Conservation (phyloP, 495 filamentous ascomycete species). For the Paragyromitra xinjiangensis region DNA sequence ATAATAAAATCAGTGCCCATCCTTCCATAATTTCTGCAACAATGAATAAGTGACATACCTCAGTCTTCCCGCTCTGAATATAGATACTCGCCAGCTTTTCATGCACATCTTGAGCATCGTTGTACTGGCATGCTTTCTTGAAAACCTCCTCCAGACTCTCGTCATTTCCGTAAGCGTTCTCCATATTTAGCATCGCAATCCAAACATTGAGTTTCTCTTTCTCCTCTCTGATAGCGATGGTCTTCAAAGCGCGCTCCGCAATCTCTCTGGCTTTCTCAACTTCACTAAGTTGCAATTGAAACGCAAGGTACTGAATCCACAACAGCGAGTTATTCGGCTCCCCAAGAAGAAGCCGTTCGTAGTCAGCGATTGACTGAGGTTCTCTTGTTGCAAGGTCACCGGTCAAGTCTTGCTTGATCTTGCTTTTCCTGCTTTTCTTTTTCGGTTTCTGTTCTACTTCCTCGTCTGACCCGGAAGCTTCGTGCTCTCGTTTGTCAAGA, state of each 20-base stretch:
- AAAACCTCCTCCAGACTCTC: constrained; percentile 88
- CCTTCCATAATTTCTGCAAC: constrained; percentile 16
- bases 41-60: constrained; percentile 60
- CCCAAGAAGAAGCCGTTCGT: constrained; percentile 89
- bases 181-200: constrained; percentile 91
- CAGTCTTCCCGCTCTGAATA: constrained; percentile 84
- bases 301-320: constrained; percentile 97
- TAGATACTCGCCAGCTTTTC: constrained; percentile 91
- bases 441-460: constrained; percentile 61
- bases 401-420: constrained; percentile 85
- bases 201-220: constrained; percentile 93
- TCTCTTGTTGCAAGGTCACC: constrained; percentile 87
- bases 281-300: constrained; percentile 91
- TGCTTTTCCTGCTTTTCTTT: constrained; percentile 79
- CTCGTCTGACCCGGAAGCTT: constrained; percentile 62
- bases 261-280: constrained; percentile 83
- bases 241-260: constrained; percentile 85
- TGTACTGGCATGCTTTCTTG: constrained; percentile 91
- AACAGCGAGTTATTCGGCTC: constrained; percentile 87
- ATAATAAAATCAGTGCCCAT: constrained; percentile 58
- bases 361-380: constrained; percentile 89
- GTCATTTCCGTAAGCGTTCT: constrained; percentile 86
- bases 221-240: constrained; percentile 86
- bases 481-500: constrained; percentile 64
- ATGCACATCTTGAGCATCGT: constrained; percentile 88